A percentile compares a stretch with the other conserved stretches of the same genome.
phyloP scores from a whole-genome alignment of 352 stramenopile species.

The Phytophthora pseudosyringae region DNA sequence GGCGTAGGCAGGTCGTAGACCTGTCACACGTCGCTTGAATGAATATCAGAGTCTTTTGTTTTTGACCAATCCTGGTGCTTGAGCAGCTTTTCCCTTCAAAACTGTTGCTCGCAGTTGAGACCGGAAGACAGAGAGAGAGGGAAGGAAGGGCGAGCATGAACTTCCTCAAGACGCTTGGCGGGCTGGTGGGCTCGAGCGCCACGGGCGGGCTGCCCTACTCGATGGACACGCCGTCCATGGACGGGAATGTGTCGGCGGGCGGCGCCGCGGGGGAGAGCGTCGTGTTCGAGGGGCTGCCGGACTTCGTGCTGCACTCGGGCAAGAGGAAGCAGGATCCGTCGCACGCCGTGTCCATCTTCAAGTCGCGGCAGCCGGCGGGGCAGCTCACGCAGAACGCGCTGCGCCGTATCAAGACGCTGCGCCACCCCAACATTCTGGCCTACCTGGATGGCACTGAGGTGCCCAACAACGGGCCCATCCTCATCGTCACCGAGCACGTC shows the following conservation, averaged over 20 bases:
- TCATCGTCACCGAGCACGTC: constrained; percentile 96
- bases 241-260: constrained; percentile 54
- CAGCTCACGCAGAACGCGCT: constrained; percentile 92
- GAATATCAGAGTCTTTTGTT: constrained; percentile 23
- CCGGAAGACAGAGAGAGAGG: not conserved
- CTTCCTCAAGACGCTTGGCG: constrained; percentile 88
- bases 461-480: constrained; percentile 84
- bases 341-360: constrained; percentile 92
- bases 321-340: constrained; percentile 83
- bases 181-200: constrained; percentile 70
- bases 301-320: constrained; percentile 89
- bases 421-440: constrained; percentile 94
- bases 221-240: constrained; percentile 45
- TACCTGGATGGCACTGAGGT: constrained; percentile 87
- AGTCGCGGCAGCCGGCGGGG: constrained; percentile 81
- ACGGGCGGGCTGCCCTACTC: constrained; percentile 80
- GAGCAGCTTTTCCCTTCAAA: constrained; percentile 6
- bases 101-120: not conserved
- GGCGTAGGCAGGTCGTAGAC: constrained; percentile 7
- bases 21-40: constrained; percentile 29
- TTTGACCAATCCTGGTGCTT: constrained; percentile 28
- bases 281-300: constrained; percentile 67
- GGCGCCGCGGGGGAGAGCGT: constrained; percentile 42
- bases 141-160: constrained; percentile 57
- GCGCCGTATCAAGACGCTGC: constrained; percentile 92